Conservation (phyloP, 2,329 filamentous ascomycete species). For the Talaromyces sp. region DNA sequence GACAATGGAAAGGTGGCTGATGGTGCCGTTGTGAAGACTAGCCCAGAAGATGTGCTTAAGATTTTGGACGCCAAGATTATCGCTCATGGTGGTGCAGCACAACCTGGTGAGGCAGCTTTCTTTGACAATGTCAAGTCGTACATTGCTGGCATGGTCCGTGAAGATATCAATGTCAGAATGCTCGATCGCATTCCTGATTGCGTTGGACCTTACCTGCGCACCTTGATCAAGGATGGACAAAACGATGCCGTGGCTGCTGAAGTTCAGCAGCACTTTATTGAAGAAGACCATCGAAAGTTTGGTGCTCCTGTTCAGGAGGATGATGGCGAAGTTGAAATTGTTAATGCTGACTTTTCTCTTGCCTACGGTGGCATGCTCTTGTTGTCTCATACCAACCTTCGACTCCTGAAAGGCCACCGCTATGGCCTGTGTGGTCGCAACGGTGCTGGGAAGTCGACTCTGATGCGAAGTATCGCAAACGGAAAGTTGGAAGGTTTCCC, state of each 20-base stretch:
- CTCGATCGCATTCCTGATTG: constrained; percentile 64
- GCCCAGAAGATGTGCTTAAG: constrained; percentile 65
- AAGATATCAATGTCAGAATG: constrained; percentile 79
- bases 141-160: constrained; percentile 76
- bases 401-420: constrained; percentile 90
- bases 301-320: constrained; percentile 81
- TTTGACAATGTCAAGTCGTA: constrained; percentile 67
- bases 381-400: constrained; percentile 90
- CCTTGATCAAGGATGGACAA: constrained; percentile 59
- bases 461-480: constrained; percentile 93
- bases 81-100: constrained; percentile 59
- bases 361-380: constrained; percentile 97
- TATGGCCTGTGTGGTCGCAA: constrained; percentile 97
- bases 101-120: constrained; percentile 55
- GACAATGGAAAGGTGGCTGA: constrained; percentile 47
- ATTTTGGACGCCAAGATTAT: constrained; percentile 72
- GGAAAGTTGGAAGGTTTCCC: constrained; percentile 98
- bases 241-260: constrained; percentile 63
- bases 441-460: constrained; percentile 95
- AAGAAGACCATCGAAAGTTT: constrained; percentile 81
- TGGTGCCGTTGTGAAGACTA: constrained; percentile 57
- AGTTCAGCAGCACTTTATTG: constrained; percentile 71
- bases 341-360: constrained; percentile 95
- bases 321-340: constrained; percentile 89
- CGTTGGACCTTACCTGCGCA: constrained; percentile 69